Evolutionary conservation across 2,329 filamentous ascomycete genomes (phyloP).

Genomic region (Cercospora sesami): DNA sequence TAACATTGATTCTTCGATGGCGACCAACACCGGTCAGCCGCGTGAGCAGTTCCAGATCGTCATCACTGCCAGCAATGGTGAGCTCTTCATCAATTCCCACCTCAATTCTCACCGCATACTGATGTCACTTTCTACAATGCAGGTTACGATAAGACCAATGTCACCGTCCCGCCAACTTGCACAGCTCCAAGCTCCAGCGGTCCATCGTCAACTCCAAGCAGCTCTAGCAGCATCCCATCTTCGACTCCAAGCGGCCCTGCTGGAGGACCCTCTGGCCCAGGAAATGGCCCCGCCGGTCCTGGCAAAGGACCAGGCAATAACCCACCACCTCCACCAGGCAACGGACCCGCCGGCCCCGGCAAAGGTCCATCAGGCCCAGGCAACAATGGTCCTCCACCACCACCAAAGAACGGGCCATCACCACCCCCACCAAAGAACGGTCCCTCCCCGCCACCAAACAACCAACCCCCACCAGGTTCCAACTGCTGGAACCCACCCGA

Average conservation of each 20-base stretch:
- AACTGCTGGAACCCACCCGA: slow-evolving; percentile 11
- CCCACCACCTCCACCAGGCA: background rate
- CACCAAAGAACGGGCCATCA: background rate
- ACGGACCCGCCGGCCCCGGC: background rate
- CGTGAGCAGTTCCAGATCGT: slow-evolving; percentile 33
- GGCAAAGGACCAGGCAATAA: background rate
- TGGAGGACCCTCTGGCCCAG: background rate
- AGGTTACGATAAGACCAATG: slow-evolving; percentile 30
- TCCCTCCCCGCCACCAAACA: slow-evolving; percentile 11
- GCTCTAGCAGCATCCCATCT: background rate
- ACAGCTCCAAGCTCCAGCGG: slow-evolving; percentile 10
- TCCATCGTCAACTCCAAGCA: slow-evolving; percentile 4
- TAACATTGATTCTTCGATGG: slow-evolving; percentile 30
- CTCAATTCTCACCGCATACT: background rate
- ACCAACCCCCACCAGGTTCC: slow-evolving; percentile 3
- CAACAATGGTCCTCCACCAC: background rate
- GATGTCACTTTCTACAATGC: background rate
- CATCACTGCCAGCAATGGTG: slow-evolving; percentile 32
- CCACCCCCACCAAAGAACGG: slow-evolving; percentile 2
- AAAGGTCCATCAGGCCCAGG: background rate
- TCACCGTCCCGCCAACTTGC: slow-evolving; percentile 16
- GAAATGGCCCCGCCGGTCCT: background rate
- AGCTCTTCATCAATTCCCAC: slow-evolving; percentile 7
- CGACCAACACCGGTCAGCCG: slow-evolving; percentile 30
- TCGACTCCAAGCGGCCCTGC: background rate